A percentile compares a stretch with the other conserved stretches of the same genome.
Evolutionary conservation across 106 monocot species (phyloP).

Genomic region (Ottelia alismoides): DNA sequence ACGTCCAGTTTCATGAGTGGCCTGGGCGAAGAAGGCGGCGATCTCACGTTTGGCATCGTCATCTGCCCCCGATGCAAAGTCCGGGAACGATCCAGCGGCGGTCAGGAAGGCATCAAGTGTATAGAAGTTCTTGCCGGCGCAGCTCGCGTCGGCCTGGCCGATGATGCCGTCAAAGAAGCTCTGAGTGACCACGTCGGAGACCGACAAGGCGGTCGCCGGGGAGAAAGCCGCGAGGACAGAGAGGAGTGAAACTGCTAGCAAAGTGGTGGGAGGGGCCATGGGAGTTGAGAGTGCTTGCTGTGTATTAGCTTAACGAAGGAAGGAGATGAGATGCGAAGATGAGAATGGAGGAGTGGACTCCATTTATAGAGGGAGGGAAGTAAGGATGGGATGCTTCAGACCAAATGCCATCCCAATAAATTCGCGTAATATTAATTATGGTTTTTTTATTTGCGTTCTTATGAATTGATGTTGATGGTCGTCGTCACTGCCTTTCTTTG

Average conservation of each 20-base stretch:
- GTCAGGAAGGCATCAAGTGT: conserved; percentile 19
- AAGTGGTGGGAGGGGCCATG: background rate
- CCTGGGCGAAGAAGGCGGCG: conserved; percentile 37
- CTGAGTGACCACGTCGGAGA: conserved; percentile 15
- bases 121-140: conserved; percentile 33
- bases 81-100: conserved; percentile 8
- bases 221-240: background rate
- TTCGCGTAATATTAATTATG: too few relatives aligned
- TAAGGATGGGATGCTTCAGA: too few relatives aligned
- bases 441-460: too few relatives aligned
- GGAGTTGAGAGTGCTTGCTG: background rate
- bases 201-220: background rate
- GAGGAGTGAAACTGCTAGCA: background rate
- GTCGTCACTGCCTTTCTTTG: too few relatives aligned
- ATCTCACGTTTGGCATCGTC: conserved; percentile 31
- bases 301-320: too few relatives aligned
- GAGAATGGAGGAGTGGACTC: too few relatives aligned
- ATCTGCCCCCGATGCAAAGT: conserved; percentile 17
- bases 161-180: conserved; percentile 35
- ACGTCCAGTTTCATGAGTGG: conserved; percentile 27
- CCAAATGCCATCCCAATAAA: too few relatives aligned
- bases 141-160: conserved; percentile 9
- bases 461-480: too few relatives aligned
- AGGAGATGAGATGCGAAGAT: too few relatives aligned
- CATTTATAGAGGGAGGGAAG: too few relatives aligned